Conservation (phyloP, 2,329 filamentous ascomycete species). For the Albophoma yamanashiensis region DNA sequence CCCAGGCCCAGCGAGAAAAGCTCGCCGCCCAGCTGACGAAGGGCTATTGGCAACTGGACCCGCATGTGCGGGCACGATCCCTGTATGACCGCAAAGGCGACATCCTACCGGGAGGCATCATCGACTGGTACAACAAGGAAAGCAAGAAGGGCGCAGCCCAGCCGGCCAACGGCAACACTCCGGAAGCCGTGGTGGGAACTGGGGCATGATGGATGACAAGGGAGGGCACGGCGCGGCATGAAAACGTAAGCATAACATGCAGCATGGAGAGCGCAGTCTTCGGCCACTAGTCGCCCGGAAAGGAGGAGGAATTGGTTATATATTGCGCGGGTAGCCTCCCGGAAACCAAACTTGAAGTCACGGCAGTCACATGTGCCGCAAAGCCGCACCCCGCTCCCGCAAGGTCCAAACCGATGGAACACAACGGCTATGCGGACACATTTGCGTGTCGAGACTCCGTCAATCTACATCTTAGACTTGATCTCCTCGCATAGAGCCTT, state of each 20-base stretch:
- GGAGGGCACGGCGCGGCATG: not conserved
- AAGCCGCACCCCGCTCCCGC: not conserved
- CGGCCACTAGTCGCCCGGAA: not conserved
- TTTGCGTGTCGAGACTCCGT: not conserved
- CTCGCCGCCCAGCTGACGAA: constrained; percentile 53
- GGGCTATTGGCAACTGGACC: constrained; percentile 86
- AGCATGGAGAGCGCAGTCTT: not conserved
- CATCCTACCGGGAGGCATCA: constrained; percentile 53
- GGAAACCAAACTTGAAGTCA: not conserved
- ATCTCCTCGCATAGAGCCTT: constrained; percentile 73
- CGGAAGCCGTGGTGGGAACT: constrained; percentile 31
- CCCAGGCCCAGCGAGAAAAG: constrained; percentile 46
- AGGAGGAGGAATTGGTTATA: not conserved
- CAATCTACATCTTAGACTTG: constrained; percentile 71
- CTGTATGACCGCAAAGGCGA: constrained; percentile 75
- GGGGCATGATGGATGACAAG: constrained; percentile 9
- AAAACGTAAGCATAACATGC: not conserved
- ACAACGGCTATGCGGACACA: too few species aligned
- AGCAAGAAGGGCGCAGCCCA: constrained; percentile 5
- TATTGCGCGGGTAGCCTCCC: not conserved
- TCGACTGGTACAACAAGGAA: constrained; percentile 54
- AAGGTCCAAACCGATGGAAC: not conserved
- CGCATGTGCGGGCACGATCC: constrained; percentile 72
- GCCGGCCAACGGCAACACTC: constrained; percentile 9
- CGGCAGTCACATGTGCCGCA: not conserved